Conservation (phyloP, 805 yeast species). For the Tanozyma kutaoensis region DNA sequence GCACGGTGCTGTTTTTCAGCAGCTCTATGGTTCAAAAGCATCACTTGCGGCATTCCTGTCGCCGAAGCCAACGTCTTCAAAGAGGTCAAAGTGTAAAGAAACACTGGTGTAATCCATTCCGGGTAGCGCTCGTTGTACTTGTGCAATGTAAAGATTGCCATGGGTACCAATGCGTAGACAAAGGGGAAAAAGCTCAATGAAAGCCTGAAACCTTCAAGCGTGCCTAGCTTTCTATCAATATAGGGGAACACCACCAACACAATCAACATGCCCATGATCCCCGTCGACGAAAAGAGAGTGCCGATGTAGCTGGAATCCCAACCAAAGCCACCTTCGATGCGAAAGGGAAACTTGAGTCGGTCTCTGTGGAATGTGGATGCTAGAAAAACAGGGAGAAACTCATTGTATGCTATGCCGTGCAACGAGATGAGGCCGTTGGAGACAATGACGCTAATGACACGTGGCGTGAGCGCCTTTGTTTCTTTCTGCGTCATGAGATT, state of each 20-base stretch:
- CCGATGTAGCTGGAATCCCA: constrained; percentile 18
- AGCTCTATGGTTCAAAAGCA: constrained; percentile 21
- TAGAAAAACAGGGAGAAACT: constrained; percentile 23
- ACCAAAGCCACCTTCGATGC: constrained; percentile 25
- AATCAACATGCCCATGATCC: constrained; percentile 20
- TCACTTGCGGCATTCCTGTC: constrained; percentile 23
- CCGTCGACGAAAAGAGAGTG: constrained; percentile 20
- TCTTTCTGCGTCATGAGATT: neutral
- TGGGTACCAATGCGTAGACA: constrained; percentile 17
- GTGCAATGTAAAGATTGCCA: constrained; percentile 16
- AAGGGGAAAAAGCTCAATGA: constrained; percentile 19
- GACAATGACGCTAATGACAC: constrained; percentile 16
- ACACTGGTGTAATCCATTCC: constrained; percentile 13
- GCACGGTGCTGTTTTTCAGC: constrained; percentile 20
- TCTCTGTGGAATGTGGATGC: constrained; percentile 16
- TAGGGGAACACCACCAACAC: constrained; percentile 17
- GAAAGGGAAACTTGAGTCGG: constrained; percentile 17
- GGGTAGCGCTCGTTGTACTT: constrained; percentile 14
- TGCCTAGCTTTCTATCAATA: constrained; percentile 18
- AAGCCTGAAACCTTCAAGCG: constrained; percentile 15
- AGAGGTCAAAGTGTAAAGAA: constrained; percentile 17
- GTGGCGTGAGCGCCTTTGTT: constrained; percentile 12
- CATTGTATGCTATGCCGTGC: constrained; percentile 18
- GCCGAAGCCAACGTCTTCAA: constrained; percentile 18
- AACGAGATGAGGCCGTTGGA: constrained; percentile 22